phyloP scores from a whole-genome alignment of 495 filamentous ascomycete genomes.

The Aspergillus conjunctus region DNA sequence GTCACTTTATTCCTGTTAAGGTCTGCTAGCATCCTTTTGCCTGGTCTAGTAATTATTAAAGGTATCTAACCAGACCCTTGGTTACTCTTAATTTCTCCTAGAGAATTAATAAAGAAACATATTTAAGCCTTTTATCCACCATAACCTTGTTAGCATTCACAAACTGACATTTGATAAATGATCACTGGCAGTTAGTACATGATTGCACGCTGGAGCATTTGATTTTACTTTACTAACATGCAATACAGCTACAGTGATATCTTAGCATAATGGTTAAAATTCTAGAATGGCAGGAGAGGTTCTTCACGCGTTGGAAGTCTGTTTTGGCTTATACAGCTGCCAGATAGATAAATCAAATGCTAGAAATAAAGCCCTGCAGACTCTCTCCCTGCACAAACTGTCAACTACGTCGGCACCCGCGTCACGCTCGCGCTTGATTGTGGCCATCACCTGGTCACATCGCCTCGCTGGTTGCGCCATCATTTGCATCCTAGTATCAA shows the following conservation, averaged over 20 bases:
- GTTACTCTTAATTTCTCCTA: neutral
- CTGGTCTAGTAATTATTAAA: neutral
- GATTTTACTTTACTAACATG: constrained; percentile 43
- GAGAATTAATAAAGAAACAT: neutral
- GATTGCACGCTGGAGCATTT: constrained; percentile 40
- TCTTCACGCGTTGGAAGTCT: neutral
- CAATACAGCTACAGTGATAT: constrained; percentile 29
- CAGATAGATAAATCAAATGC: too few species aligned
- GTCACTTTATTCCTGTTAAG: neutral
- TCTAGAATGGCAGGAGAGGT: too few species aligned
- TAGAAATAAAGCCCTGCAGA: too few species aligned
- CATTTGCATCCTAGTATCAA: too few species aligned
- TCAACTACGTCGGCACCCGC: too few species aligned
- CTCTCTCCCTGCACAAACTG: too few species aligned
- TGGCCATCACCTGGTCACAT: too few species aligned
- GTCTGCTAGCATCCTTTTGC: neutral
- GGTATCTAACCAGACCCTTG: neutral
- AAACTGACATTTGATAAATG: constrained; percentile 28
- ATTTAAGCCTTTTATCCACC: constrained; percentile 29
- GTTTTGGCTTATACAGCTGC: neutral
- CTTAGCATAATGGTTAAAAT: neutral
- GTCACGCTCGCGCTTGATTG: too few species aligned
- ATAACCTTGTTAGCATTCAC: constrained; percentile 24
- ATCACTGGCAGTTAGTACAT: constrained; percentile 36
- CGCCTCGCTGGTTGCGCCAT: too few species aligned